Percentiles rank a stretch among this genome's conserved stretches.
Conservation (phyloP, 768 basidiomycete species). For the Suillus ampliporus region DNA sequence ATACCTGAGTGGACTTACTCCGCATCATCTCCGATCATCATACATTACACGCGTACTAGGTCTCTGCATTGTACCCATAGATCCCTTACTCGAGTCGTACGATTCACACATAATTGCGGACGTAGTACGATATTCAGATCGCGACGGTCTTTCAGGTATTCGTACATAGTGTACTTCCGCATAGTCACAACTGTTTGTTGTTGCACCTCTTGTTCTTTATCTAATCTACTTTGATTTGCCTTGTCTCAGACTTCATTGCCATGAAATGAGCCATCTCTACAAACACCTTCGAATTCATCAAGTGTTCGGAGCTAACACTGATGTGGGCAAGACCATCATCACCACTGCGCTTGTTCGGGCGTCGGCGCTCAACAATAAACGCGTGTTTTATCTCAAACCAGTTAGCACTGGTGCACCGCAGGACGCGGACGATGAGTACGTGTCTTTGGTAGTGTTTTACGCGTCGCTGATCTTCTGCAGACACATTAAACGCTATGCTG, state of each 20-base stretch:
- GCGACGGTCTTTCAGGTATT: too few relatives aligned
- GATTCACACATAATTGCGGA: slow-evolving; percentile 18
- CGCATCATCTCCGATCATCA: neutral
- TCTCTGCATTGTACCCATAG: slow-evolving; percentile 26
- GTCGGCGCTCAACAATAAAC: slow-evolving; percentile 58
- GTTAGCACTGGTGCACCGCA: slow-evolving; percentile 84
- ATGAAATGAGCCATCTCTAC: slow-evolving; percentile 80
- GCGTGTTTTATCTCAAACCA: slow-evolving; percentile 83
- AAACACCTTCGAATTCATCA: slow-evolving; percentile 86
- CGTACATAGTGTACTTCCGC: slow-evolving; percentile 12
- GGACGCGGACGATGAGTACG: slow-evolving; percentile 87
- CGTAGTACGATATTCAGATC: slow-evolving; percentile 25
- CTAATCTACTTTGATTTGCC: neutral
- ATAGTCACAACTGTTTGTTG: slow-evolving; percentile 3
- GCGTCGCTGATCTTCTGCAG: slow-evolving; percentile 43
- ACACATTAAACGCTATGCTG: slow-evolving; percentile 65
- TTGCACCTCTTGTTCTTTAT: neutral
- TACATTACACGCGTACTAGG: slow-evolving; percentile 26
- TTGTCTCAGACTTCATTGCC: neutral
- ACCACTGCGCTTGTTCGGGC: slow-evolving; percentile 84
- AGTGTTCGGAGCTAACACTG: slow-evolving; percentile 94
- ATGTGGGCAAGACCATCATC: slow-evolving; percentile 94
- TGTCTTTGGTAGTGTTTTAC: slow-evolving; percentile 7
- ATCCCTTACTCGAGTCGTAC: slow-evolving; percentile 13
- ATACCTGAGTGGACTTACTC: neutral